Evolutionary conservation across 2,329 filamentous ascomycete genomes (phyloP).

Genomic region (Cladosporium oxysporum): DNA sequence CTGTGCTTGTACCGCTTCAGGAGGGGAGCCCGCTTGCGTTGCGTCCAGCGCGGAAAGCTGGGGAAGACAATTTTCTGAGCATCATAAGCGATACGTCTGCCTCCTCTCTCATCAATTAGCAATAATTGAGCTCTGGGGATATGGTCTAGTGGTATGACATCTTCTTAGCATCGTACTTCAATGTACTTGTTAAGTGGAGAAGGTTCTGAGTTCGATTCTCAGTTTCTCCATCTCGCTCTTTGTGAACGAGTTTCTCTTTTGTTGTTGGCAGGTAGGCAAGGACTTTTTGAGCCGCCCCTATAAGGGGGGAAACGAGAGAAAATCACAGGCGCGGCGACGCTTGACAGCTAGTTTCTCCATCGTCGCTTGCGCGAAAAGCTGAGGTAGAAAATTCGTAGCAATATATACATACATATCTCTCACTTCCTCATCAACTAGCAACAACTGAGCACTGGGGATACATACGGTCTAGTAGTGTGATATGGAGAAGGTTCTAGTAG

Average conservation of each 20-base stretch:
- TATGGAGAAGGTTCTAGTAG: too few species aligned
- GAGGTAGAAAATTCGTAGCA: too few species aligned
- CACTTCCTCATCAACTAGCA: not conserved
- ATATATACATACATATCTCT: not conserved
- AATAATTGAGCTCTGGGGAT: conserved; percentile 8
- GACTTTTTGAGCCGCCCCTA: too few species aligned
- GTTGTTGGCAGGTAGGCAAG: too few species aligned
- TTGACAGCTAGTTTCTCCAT: too few species aligned
- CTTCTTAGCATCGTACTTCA: conserved; percentile 16
- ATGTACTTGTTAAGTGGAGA: conserved; percentile 14
- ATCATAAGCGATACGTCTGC: too few species aligned
- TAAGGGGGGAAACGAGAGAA: too few species aligned
- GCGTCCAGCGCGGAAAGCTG: not conserved
- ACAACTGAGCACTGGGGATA: conserved; percentile 2
- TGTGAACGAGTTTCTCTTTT: too few species aligned
- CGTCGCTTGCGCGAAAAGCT: not conserved
- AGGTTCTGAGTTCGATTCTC: conserved; percentile 19
- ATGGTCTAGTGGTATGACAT: conserved; percentile 21
- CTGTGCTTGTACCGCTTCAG: conserved; percentile 10
- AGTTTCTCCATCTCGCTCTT: conserved; percentile 13
- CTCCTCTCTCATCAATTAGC: too few species aligned
- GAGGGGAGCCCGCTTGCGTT: not conserved
- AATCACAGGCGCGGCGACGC: too few species aligned
- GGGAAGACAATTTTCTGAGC: too few species aligned
- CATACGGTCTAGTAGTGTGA: conserved; percentile 20